Percentiles rank a stretch among this genome's conserved stretches.
Evolutionary conservation across 192 early-diverging fungal species (phyloP).

Genomic region (Diversispora epigaea): DNA sequence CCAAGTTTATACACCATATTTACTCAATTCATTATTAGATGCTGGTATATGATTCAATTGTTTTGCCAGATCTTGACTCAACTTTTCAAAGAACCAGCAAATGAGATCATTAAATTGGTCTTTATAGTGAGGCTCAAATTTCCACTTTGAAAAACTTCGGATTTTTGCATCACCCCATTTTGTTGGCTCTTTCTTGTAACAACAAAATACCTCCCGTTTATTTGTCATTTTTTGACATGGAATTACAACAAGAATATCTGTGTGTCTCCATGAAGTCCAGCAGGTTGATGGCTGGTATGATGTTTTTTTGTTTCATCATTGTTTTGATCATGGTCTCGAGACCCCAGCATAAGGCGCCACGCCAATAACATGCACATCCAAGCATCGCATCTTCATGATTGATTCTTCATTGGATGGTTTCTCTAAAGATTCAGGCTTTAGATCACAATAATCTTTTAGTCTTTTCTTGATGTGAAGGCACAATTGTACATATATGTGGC

Average conservation of each 20-base stretch:
- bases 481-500: too few species aligned
- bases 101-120: slow-evolving; percentile 23
- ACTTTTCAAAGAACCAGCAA: slow-evolving; percentile 33
- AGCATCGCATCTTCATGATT: slow-evolving; percentile 25
- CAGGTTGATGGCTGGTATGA: slow-evolving; percentile 29
- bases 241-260: neutral
- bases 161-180: slow-evolving; percentile 13
- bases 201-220: neutral
- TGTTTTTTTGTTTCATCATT: slow-evolving; percentile 13
- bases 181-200: neutral
- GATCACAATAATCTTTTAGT: neutral
- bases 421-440: neutral
- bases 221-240: slow-evolving; percentile 4
- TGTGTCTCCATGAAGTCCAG: neutral
- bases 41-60: neutral
- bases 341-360: slow-evolving; percentile 30
- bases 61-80: slow-evolving; percentile 17
- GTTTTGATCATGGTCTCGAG: slow-evolving; percentile 1
- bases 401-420: slow-evolving; percentile 13
- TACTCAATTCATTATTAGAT: neutral
- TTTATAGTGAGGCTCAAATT: slow-evolving; percentile 12
- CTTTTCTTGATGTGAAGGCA: neutral
- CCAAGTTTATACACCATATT: neutral
- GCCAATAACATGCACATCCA: slow-evolving; percentile 29
- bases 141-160: slow-evolving; percentile 21